Evolutionary conservation across 306 rosid species (phyloP), one percentile per base, ranked within the genome.

Genomic region (Pterocarpus santalinus): DNA sequence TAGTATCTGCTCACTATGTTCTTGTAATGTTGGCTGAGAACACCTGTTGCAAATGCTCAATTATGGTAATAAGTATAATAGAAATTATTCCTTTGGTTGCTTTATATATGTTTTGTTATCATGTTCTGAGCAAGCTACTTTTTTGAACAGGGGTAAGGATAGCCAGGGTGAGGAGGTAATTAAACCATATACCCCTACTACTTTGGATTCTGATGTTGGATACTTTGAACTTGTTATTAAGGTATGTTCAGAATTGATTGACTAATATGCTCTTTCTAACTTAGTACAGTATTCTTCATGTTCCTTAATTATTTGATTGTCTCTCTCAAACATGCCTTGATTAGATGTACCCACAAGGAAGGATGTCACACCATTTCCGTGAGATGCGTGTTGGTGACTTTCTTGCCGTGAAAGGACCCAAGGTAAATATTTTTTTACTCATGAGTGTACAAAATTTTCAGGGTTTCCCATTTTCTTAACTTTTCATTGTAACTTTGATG

Each of bases 261-360:
- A 1, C n/a, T 65, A 69, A 60, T 68, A 2, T 41, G 17, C 46
- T 79, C 60, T 65, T 47, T 38, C 72, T 56, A 64, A 43, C 52
- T 66, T 36, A 2, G 41, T 47, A 49, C 73, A 79, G 47, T 15
- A 65, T 65, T 78, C 79, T 86, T 62, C n/a, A 15, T 63, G 76
- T 28, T 53, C 60, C 75, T 34, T 73, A 56, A 64, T 17, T 34
- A 33, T 70, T 34, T 69, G 81, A 57, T 57, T 46, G 64, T 34
- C 43, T 66, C 17, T 64, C 64, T 78, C 46, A 30, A 7, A 41
- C 53, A 73, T 83, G 69, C 5, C 61, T 67, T 69, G 69, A 58
- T 53, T 73, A 96, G 99, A 96, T 96, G 99, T 96, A 96, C 87
- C 99, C 99, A 15, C 98, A 93, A 96, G 99, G 99, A 89, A 93